Conservation (phyloP, 352 stramenopile genomes). For the Globisporangium cystogenes region DNA sequence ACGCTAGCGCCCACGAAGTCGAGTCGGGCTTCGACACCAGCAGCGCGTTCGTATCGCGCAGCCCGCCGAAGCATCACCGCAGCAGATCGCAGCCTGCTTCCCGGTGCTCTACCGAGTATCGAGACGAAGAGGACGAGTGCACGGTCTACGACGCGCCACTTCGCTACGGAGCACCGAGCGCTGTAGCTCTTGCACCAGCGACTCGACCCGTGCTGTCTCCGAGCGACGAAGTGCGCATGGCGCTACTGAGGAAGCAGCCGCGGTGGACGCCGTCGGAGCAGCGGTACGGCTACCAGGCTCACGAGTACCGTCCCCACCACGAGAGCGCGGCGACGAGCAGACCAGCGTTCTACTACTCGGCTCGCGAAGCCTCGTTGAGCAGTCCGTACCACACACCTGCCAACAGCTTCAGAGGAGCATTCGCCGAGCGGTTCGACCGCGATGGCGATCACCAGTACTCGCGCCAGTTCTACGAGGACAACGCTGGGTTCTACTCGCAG, state of each 20-base stretch:
- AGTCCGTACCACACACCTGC: neutral
- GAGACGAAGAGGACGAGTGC: neutral
- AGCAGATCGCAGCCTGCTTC: no score
- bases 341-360: conserved; percentile 24
- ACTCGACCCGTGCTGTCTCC: conserved; percentile 33
- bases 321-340: neutral
- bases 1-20: conserved; percentile 5
- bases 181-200: neutral
- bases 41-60: conserved; percentile 1
- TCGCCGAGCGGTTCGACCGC: conserved; percentile 33
- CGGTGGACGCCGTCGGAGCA: neutral
- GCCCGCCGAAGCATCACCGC: neutral
- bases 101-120: neutral
- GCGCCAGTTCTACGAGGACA: neutral
- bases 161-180: neutral
- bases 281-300: neutral
- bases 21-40: conserved; percentile 13
- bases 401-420: conserved; percentile 12
- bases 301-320: conserved; percentile 1
- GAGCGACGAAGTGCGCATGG: conserved; percentile 51
- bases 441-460: conserved; percentile 8
- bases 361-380: conserved; percentile 15
- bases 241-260: conserved; percentile 31
- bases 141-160: neutral
- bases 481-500: neutral